Evolutionary conservation across 805 yeast species (phyloP).

Genomic region (Candida berthetii): DNA sequence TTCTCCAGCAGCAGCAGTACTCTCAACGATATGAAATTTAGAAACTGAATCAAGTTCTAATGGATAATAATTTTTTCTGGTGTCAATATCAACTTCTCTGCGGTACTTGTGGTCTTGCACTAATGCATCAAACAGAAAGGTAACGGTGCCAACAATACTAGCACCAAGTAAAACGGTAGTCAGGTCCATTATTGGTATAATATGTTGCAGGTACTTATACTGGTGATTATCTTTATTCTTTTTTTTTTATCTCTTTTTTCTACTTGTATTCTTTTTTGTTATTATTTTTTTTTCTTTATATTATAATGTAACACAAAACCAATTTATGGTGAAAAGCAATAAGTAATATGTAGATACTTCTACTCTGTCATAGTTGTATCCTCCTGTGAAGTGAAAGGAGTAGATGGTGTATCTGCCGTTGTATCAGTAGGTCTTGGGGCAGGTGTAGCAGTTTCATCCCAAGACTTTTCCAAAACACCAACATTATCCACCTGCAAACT

Average conservation of each 20-base stretch:
- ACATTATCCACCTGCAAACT: conserved; percentile 4
- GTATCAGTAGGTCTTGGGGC: not conserved
- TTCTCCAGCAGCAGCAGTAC: not conserved
- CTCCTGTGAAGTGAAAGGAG: no score
- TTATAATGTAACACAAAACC: not conserved
- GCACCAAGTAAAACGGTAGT: not conserved
- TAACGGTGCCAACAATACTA: not conserved
- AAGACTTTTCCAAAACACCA: conserved; percentile 8
- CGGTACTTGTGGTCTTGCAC: not conserved
- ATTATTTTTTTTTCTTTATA: not conserved
- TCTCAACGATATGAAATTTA: not conserved
- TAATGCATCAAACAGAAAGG: not conserved
- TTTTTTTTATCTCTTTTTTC: no score
- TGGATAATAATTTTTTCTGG: not conserved
- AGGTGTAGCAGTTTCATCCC: conserved; percentile 15
- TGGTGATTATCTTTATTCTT: no score
- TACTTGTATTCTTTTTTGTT: no score
- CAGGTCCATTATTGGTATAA: no score
- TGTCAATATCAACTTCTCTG: not conserved
- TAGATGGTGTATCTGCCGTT: not conserved
- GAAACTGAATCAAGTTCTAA: not conserved
- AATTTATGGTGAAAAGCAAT: not conserved
- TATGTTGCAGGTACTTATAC: no score
- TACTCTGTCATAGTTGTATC: no score
- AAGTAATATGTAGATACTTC: not conserved